Evolutionary conservation across 768 basidiomycete species (phyloP).

Genomic region (Mycena rebaudengoi): DNA sequence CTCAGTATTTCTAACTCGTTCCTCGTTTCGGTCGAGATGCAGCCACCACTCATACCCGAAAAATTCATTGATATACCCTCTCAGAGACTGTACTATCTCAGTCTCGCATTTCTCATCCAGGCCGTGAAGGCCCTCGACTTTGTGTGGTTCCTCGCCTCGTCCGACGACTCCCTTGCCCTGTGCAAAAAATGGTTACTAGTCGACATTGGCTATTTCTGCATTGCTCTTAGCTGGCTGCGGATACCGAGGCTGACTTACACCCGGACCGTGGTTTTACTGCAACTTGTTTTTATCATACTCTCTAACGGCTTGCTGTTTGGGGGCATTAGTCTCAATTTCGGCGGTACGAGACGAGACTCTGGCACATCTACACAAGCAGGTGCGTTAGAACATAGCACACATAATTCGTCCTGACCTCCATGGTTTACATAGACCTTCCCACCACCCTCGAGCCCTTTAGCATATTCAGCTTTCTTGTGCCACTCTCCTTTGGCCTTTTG

Average conservation of each 20-base stretch:
- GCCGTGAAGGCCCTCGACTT: slow-evolving; percentile 82
- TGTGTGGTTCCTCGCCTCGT: slow-evolving; percentile 59
- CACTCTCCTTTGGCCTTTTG: slow-evolving; percentile 61
- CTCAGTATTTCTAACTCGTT: too few relatives aligned
- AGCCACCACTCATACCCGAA: slow-evolving; percentile 75
- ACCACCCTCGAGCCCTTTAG: slow-evolving; percentile 54
- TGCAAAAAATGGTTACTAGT: slow-evolving; percentile 78
- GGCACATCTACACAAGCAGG: slow-evolving; percentile 32
- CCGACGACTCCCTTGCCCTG: slow-evolving; percentile 50
- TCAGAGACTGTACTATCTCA: slow-evolving; percentile 74
- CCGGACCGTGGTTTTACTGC: slow-evolving; percentile 67
- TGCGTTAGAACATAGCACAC: slow-evolving; percentile 30
- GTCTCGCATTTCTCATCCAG: slow-evolving; percentile 82
- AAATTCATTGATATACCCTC: slow-evolving; percentile 68
- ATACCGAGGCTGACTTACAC: slow-evolving; percentile 80
- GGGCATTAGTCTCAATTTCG: slow-evolving; percentile 66
- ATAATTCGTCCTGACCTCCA: slow-evolving; percentile 34
- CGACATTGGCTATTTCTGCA: slow-evolving; percentile 70
- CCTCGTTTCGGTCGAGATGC: background rate
- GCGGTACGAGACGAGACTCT: slow-evolving; percentile 28
- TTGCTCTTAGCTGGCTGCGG: slow-evolving; percentile 65
- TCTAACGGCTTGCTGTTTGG: slow-evolving; percentile 78
- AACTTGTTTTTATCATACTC: slow-evolving; percentile 68
- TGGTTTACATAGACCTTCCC: slow-evolving; percentile 38
- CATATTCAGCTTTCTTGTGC: slow-evolving; percentile 57